Base-by-base conservation (phyloP, 2,329 filamentous ascomycete genomes). In the Rugonectria rugulosa region DNA sequence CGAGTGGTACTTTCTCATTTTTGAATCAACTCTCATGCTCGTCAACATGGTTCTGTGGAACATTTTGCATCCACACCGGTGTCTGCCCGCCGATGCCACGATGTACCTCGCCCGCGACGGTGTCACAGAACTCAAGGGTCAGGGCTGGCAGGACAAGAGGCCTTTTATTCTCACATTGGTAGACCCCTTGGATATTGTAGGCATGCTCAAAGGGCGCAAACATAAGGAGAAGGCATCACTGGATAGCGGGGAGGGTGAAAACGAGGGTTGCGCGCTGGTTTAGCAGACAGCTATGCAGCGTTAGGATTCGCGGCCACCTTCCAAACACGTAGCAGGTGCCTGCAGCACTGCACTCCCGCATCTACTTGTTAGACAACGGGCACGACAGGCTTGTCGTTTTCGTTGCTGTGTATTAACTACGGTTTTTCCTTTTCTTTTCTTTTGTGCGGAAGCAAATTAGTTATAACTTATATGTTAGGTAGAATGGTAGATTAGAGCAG, bases 1-100 rank as follows among this genome's bases (percentile, higher is more conserved):
- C 57, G 82, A 85, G 67, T 81, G 75, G 74, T 84, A 77, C 65
- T 85, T 85, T 59, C 83, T 79, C 64, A 72, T 84, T 32, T 84
- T 85, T 55, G 82, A 85, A 70, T 78, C 76, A 0, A 62, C 64
- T 0, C 66, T 82, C 21, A 85, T 85, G 82, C 63, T 83, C 1
- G 31, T 65, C 32, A 84, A 85, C 62, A 73, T 74, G 6, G 66
- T 74, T 15, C 59, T 85, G 50, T 72, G 81, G 68, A 85, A 83
- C 56, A 36, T 73, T 2, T 70, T 76, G n/a, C 78, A 84, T 57
- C 81, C 81, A 14, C 73, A 81, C 20, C 70, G 72, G 19, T 81
- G 71, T 59, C 65, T 85, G 14, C 83, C 82, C 0, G 62, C 70
- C 53, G 73, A 74, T 50, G 73, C 76, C 29, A 77, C 75, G 49